Evolutionary conservation across 1,284 basidiomycete species (phyloP), one percentile per base, ranked within the genome.

Genomic region (Melampsora americana): DNA sequence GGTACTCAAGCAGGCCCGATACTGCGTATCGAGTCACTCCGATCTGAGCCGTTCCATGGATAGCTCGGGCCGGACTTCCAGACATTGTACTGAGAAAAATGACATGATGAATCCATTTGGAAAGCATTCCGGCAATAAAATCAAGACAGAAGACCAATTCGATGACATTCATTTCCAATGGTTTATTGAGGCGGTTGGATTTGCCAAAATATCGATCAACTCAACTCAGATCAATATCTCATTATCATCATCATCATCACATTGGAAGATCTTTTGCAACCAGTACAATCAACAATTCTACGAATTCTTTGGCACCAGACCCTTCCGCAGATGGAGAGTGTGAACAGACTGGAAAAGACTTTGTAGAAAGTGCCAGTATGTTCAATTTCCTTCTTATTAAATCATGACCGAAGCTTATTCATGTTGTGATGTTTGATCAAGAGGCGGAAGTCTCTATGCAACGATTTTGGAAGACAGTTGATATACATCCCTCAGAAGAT

Each of bases 381-480:
- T 53, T 3, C 5, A 53, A 16, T 20, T 20, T 53, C 16, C 50
- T 23, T 53, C 16, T 20, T 53, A 12, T 53, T 53, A 5, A 23
- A 2, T 53, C 50, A 18, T 53, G 3, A 23, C 5, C 16, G 50
- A 53, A 16, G 23, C 16, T 53, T 12, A 53, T 20, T 20, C 50
- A 53, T 53, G 23, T 53, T 53, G 3, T 62, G 2, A 4, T 30
- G 5, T 62, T 30, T 5, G 18, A 20, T 35, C 26, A 44, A 95
- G 93, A 90, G 79, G 92, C 92, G 20, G 92, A 95, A 83, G 87
- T 88, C 46, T 92, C 91, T 1, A 85, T 92, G 82, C 90, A 90
- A 78, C 86, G 94, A 35, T 97, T 97, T 82, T 97, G 94, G 94
- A 93, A 93, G 81, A 87, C 87, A 0, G 93, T 93, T 14, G 64